Evolutionary conservation across 1,284 basidiomycete genomes (phyloP).

Genomic region (Cystobasidium pallidum): DNA sequence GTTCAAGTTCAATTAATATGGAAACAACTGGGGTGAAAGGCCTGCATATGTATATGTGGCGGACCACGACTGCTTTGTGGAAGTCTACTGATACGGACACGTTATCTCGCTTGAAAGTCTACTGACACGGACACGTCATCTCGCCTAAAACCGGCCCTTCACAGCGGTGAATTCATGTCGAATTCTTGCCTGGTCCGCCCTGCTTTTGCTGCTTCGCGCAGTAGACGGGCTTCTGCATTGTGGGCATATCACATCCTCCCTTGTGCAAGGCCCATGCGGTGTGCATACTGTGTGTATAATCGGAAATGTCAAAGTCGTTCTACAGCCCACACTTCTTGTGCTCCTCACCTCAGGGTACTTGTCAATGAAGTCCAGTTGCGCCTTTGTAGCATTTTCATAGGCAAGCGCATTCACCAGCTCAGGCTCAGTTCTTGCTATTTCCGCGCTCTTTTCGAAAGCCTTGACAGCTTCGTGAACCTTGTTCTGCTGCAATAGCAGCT

Average conservation of each 20-base stretch:
- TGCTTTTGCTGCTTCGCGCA: too few species aligned
- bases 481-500: constrained; percentile 88
- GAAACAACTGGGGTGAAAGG: background rate
- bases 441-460: constrained; percentile 82
- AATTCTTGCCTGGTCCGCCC: background rate
- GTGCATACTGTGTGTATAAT: constrained; percentile 25
- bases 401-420: constrained; percentile 66
- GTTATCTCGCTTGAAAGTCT: background rate
- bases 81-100: background rate
- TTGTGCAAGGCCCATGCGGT: constrained; percentile 40
- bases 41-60: background rate
- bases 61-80: background rate
- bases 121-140: background rate
- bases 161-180: background rate
- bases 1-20: background rate
- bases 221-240: too few species aligned
- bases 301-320: background rate
- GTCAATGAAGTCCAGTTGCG: constrained; percentile 46
- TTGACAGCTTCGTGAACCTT: constrained; percentile 83
- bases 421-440: constrained; percentile 86
- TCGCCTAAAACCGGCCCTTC: background rate
- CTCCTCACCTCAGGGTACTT: constrained; percentile 41
- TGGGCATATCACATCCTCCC: constrained; percentile 6
- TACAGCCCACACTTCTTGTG: background rate
- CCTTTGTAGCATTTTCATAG: constrained; percentile 43